phyloP scores from a whole-genome alignment of 805 yeast genomes.

The Ogataea henricii region DNA sequence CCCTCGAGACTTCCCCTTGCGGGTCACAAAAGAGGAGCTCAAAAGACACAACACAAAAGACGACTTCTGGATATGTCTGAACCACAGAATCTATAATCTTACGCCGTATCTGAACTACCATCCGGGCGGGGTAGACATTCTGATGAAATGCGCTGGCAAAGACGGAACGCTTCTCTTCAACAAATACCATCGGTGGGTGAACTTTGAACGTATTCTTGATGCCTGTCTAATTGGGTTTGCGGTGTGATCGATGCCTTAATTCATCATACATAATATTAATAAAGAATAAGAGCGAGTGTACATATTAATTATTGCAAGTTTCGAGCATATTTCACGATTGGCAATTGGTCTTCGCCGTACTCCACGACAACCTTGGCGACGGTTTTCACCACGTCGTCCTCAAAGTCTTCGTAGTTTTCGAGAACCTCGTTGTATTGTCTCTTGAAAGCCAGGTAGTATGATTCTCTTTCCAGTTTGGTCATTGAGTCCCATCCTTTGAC shows the following conservation, averaged over 20 bases:
- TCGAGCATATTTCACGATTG: constrained; percentile 24
- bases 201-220: constrained; percentile 76
- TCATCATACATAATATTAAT: constrained; percentile 6
- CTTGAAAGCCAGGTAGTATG: constrained; percentile 34
- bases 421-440: constrained; percentile 29
- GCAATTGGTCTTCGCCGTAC: constrained; percentile 26
- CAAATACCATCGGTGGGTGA: constrained; percentile 74
- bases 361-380: constrained; percentile 31
- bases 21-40: constrained; percentile 59
- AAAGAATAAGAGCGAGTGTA: constrained; percentile 8
- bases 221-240: constrained; percentile 73
- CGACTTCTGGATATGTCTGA: constrained; percentile 86
- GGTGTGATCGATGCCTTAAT: constrained; percentile 15
- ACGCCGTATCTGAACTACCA: constrained; percentile 83
- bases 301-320: background rate
- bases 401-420: constrained; percentile 19
- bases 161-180: constrained; percentile 80
- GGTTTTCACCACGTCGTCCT: constrained; percentile 20
- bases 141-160: constrained; percentile 76
- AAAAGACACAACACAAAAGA: constrained; percentile 54
- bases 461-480: constrained; percentile 23
- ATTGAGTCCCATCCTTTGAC: constrained; percentile 30
- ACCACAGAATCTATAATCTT: constrained; percentile 82
- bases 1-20: constrained; percentile 51
- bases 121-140: constrained; percentile 87